Conservation (phyloP, 805 yeast genomes). For the Candida pseudofarinosa region DNA sequence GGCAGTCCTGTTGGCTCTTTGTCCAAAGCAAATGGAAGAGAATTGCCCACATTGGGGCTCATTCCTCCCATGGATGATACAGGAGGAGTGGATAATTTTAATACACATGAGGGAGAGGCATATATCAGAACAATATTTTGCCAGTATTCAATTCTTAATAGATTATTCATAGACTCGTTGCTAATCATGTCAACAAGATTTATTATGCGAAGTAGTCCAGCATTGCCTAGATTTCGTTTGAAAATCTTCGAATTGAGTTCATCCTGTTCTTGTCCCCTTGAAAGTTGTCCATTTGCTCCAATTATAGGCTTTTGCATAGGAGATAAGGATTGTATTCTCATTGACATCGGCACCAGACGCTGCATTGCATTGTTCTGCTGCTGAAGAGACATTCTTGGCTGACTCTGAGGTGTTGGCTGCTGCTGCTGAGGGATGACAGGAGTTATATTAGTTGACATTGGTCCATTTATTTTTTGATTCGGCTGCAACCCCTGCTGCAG, state of each 20-base stretch:
- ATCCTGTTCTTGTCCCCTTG: conserved; percentile 14
- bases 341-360: conserved; percentile 4
- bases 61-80: background rate
- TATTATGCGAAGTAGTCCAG: conserved; percentile 36
- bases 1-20: background rate
- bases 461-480: conserved; percentile 11
- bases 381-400: conserved; percentile 11
- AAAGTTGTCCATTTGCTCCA: background rate
- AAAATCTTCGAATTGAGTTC: conserved; percentile 32
- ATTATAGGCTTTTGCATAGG: conserved; percentile 2
- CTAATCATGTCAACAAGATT: conserved; percentile 38
- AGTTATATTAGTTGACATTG: conserved; percentile 14
- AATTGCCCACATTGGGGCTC: background rate
- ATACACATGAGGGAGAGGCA: conserved; percentile 26
- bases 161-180: conserved; percentile 26
- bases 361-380: conserved; percentile 5
- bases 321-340: conserved; percentile 3
- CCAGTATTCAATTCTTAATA: conserved; percentile 35
- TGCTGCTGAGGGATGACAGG: conserved; percentile 24
- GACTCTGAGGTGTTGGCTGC: conserved; percentile 18
- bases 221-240: conserved; percentile 40
- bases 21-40: background rate
- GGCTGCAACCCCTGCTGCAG: conserved; percentile 1
- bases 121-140: conserved; percentile 28
- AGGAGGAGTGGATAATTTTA: conserved; percentile 25